A percentile compares a stretch with the other conserved stretches of the same genome.
These are phyloP conservation scores for Macadamia tetraphylla DNA, from an alignment of 164 flowering plant species.

Conservation along the genomic window DNA sequence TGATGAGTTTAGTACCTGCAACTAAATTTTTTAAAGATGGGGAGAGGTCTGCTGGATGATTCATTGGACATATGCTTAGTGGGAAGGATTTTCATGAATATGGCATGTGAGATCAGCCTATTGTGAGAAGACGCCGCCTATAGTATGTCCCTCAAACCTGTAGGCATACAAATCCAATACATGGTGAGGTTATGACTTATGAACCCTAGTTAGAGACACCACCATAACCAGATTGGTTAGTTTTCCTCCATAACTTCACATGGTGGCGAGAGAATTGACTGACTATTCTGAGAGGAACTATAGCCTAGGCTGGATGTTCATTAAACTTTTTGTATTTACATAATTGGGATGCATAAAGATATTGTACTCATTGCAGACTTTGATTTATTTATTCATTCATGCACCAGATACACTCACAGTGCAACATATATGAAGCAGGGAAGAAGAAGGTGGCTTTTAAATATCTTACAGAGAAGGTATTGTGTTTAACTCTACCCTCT, in stretches of 20 bases:
- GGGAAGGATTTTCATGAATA: no score
- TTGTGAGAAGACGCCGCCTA: no score
- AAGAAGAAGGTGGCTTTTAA: conserved; percentile 70
- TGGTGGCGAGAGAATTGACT: neutral
- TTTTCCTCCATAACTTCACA: neutral
- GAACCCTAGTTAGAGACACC: no score
- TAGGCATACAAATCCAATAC: no score
- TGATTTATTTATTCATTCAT: neutral
- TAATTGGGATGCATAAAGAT: neutral
- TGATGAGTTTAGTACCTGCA: neutral
- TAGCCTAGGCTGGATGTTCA: neutral
- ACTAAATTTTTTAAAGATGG: neutral
- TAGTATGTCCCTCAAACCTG: no score
- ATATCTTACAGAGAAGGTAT: conserved; percentile 72
- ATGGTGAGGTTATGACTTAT: no score
- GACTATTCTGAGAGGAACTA: neutral
- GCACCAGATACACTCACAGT: conserved; percentile 73
- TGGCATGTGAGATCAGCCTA: no score
- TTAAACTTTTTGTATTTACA: neutral
- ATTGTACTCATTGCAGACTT: neutral
- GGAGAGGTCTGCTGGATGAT: conserved; percentile 28
- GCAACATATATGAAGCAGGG: conserved; percentile 95
- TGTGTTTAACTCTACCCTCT: neutral
- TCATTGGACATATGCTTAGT: conserved; percentile 5
- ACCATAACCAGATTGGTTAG: neutral